Conservation (phyloP, 768 basidiomycete species). For the Trametes punicea region DNA sequence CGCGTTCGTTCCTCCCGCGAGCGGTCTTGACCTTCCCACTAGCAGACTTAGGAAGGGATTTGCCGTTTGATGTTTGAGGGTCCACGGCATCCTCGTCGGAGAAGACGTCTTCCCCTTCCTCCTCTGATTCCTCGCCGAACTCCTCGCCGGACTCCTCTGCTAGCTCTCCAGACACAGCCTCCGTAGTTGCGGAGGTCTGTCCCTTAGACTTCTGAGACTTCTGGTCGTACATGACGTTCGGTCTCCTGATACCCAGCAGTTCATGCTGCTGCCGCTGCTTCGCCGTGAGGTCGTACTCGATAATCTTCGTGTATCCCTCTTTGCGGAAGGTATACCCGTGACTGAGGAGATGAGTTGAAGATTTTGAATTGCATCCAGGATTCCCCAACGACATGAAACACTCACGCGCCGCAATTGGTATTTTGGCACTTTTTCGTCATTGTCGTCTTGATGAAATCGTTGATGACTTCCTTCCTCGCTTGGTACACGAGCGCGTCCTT, state of each 20-base stretch:
- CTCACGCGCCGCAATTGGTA: constrained; percentile 71
- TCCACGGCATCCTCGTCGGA: constrained; percentile 46
- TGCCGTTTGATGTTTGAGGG: constrained; percentile 10
- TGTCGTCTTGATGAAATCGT: constrained; percentile 72
- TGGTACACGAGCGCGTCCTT: constrained; percentile 89
- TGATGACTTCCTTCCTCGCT: constrained; percentile 76
- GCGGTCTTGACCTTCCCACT: constrained; percentile 74
- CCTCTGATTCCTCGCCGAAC: constrained; percentile 49
- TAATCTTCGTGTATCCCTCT: constrained; percentile 90
- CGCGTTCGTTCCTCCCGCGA: constrained; percentile 85
- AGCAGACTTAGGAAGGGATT: constrained; percentile 60
- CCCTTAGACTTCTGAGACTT: constrained; percentile 13
- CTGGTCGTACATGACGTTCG: constrained; percentile 64
- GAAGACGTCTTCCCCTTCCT: constrained; percentile 44
- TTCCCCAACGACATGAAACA: not conserved
- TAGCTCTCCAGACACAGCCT: constrained; percentile 31
- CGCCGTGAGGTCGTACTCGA: constrained; percentile 83
- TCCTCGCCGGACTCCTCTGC: constrained; percentile 50
- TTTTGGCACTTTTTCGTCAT: constrained; percentile 75
- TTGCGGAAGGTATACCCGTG: constrained; percentile 86
- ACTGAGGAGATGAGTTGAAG: constrained; percentile 46
- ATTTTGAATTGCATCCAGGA: not conserved
- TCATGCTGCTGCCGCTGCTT: constrained; percentile 70
- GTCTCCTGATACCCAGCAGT: constrained; percentile 57
- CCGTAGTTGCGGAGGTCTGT: not conserved